Base-by-base conservation (phyloP, 2,329 filamentous ascomycete genomes). In the Alternaria solani region DNA sequence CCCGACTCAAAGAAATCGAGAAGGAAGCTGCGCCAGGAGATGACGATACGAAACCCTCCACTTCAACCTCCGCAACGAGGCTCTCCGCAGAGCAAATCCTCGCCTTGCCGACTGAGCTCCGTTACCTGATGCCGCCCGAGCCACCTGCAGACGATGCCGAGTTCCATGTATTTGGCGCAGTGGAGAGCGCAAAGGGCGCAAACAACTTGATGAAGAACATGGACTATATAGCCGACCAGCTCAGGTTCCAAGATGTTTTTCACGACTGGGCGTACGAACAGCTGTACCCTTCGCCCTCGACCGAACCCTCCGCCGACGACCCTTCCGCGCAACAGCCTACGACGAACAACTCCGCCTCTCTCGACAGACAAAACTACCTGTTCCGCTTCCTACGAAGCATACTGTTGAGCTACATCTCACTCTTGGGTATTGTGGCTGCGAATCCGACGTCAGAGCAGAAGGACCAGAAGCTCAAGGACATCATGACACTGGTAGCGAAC, bases 361-460 rank as follows among this genome's bases (percentile, higher is more conserved):
- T 79, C 64, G 84, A 82, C 68, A 86, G 81, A 68, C 86, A 83
- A 46, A 81, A 78, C 65, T 85, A 92, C 74, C 87, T 95, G 2
- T 90, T 93, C 70, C 87, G 89, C 51, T 86, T 97, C 30, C 88
- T 91, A 63, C 96, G 96, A 75, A 94, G 91, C 4, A 83, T 97
- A 1, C 84, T 98, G 0, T 83, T 98, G 44, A 96, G 94, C 75
- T 98, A 96, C 74, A 85, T 98, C 44, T 93, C 96, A 73, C 86
- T 98, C 5, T 82, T 91, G 0, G 92, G 93, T 25, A 82, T 91
- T 14, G 82, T 96, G 58, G 85, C 87, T 9, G 79, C 87, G n/a
- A 85, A 89, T 46, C 91, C 92, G 0, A 65, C 64, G 4, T 70
- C 90, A 75, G 90, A 88, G 52, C 83, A 86, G 26, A 91, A 88